Evolutionary conservation across 495 filamentous ascomycete genomes (phyloP).

Genomic region (Aspergillus heteromorphus): DNA sequence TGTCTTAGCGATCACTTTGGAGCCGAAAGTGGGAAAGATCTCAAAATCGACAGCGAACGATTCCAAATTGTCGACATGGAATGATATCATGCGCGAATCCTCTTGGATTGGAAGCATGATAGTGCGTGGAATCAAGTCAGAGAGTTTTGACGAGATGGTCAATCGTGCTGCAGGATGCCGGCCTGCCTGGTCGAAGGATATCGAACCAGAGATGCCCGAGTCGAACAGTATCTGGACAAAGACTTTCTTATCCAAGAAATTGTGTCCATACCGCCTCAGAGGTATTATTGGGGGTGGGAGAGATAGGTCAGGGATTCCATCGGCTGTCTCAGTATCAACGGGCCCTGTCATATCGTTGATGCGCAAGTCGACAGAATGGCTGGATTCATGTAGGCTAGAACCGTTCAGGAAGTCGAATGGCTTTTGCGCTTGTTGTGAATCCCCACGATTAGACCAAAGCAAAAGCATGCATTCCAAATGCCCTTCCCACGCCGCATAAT

Average conservation of each 20-base stretch:
- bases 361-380: conserved; percentile 24
- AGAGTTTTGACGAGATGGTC: conserved; percentile 92
- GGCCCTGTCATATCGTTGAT: conserved; percentile 47
- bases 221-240: conserved; percentile 89
- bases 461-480: conserved; percentile 91
- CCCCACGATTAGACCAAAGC: conserved; percentile 53
- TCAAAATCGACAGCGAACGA: conserved; percentile 96
- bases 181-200: conserved; percentile 88
- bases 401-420: conserved; percentile 36
- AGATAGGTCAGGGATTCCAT: conserved; percentile 87
- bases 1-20: conserved; percentile 92
- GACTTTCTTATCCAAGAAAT: conserved; percentile 95
- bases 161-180: conserved; percentile 93
- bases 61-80: conserved; percentile 89
- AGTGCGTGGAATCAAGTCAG: conserved; percentile 92
- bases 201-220: conserved; percentile 59
- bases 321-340: conserved; percentile 67
- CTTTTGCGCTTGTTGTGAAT: conserved; percentile 18
- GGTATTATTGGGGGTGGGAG: conserved; percentile 96
- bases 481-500: conserved; percentile 98
- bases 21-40: conserved; percentile 94
- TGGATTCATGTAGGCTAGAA: conserved; percentile 29
- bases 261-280: conserved; percentile 89
- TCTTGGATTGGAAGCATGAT: conserved; percentile 93
- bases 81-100: conserved; percentile 84